Conservation (phyloP, 495 filamentous ascomycete species). For the Tuber microsphaerosporum region DNA sequence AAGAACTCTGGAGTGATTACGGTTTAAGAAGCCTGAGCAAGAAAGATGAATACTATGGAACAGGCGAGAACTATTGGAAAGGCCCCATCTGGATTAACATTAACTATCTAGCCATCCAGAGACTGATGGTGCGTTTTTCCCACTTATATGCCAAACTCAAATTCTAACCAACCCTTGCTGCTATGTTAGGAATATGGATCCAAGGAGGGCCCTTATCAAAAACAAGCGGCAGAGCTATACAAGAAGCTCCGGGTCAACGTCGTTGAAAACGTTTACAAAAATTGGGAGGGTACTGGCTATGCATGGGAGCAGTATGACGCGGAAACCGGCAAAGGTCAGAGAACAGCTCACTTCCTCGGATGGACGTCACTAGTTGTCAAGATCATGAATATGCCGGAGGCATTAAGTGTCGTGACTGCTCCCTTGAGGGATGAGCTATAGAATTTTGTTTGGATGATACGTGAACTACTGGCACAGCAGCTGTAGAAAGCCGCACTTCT, state of each 20-base stretch:
- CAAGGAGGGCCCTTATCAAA: conserved; percentile 60
- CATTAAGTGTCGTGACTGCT: conserved; percentile 15
- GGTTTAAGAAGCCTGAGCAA: conserved; percentile 84
- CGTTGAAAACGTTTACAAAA: conserved; percentile 77
- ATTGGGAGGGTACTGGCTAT: conserved; percentile 87
- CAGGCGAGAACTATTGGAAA: conserved; percentile 94
- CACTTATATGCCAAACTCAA: conserved; percentile 6
- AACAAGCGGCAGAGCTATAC: conserved; percentile 67
- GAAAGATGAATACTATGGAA: conserved; percentile 73
- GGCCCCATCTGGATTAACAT: conserved; percentile 97
- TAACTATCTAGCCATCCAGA: conserved; percentile 78
- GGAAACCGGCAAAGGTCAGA: conserved; percentile 81
- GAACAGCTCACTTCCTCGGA: conserved; percentile 95
- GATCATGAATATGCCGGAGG: conserved; percentile 84
- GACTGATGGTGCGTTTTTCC: conserved; percentile 63
- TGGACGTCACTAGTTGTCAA: conserved; percentile 98
- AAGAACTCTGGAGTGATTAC: conserved; percentile 78
- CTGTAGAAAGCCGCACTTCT: neutral
- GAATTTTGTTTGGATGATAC: neutral
- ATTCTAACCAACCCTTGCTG: conserved; percentile 21
- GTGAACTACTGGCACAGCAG: neutral
- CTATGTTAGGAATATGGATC: conserved; percentile 43
- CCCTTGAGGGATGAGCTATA: conserved; percentile 32
- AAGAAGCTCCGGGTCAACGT: conserved; percentile 69
- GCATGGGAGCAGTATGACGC: conserved; percentile 99